Base-by-base conservation (phyloP, 768 basidiomycete species). In the Daedaleopsis sinensis region DNA sequence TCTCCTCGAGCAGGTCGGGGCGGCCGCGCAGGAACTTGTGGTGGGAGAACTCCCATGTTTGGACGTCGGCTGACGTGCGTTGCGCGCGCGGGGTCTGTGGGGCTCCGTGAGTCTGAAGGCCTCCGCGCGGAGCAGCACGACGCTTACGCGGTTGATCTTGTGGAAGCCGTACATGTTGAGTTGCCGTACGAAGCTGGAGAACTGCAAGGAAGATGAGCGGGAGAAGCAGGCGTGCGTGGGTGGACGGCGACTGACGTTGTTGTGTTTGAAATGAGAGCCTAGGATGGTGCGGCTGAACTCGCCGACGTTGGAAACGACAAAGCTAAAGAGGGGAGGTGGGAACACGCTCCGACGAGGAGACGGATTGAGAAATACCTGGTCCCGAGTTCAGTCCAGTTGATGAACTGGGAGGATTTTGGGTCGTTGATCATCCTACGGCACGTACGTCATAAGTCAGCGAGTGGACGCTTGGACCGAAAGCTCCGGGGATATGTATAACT, bases 151-250 rank as follows among this genome's bases (percentile, higher is more conserved):
- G 73, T 94, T 94, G 76, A 93, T 93, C 77, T 96, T 96, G 78
- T 94, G 93, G 75, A 96, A 96, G 27, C 93, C 94, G 70, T 95
- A 96, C 92, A 96, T 96, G 81, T 96, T 96, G 65, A 96, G 83
- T 72, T 96, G 94, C 65, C 95, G 87, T 56, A 96, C 93, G 72
- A 97, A 96, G 70, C 91, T 93, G 13, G 92, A 93, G 73, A 97
- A 96, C 88, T 96, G 59, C 37, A 65, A 27, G 15, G 61, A 19
- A 42, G 55, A 50, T 48, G 49, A 39, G 61, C 59, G 62, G 32
- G 42, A 49, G n/a, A 39, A 43, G 27, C 27, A 7, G 27, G 4
- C 15, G 49, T 15, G 39, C 11, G 32, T 59, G 60, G 55, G 52
- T n/a, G 32, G 52, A 49, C 59, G 55, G 52, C 38, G 39, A 77